Percentiles rank a stretch among this genome's conserved stretches.
phyloP scores from a whole-genome alignment of 495 filamentous ascomycete species.

The Aspergillus homomorphus region DNA sequence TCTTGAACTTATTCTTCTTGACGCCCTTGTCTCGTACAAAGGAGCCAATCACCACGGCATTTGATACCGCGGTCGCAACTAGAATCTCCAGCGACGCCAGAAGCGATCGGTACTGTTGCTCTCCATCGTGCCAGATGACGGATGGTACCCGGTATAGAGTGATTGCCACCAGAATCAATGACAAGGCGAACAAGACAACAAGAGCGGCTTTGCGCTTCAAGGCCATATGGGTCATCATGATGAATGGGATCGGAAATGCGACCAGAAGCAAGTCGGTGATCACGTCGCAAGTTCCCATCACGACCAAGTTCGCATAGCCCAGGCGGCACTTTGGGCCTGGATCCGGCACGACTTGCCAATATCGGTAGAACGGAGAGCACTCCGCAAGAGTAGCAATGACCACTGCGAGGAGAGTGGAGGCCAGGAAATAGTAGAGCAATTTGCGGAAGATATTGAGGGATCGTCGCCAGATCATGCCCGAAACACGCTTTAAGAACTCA shows the following conservation, averaged over 20 bases:
- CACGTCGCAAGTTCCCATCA: slow-evolving; percentile 82
- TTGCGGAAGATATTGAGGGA: slow-evolving; percentile 65
- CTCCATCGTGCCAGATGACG: slow-evolving; percentile 58
- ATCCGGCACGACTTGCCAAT: slow-evolving; percentile 91
- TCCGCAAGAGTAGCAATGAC: slow-evolving; percentile 78
- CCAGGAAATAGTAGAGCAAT: slow-evolving; percentile 69
- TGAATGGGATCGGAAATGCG: slow-evolving; percentile 82
- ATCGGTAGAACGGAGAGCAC: slow-evolving; percentile 78
- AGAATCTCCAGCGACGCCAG: slow-evolving; percentile 75
- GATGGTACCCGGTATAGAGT: slow-evolving; percentile 75
- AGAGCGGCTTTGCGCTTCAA: slow-evolving; percentile 64
- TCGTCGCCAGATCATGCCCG: slow-evolving; percentile 62
- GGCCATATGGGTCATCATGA: slow-evolving; percentile 68
- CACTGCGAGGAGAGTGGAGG: slow-evolving; percentile 71
- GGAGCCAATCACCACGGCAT: slow-evolving; percentile 74
- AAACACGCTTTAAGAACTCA: slow-evolving; percentile 83
- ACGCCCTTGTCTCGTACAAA: slow-evolving; percentile 76
- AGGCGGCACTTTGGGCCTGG: slow-evolving; percentile 80
- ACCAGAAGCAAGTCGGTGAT: slow-evolving; percentile 85
- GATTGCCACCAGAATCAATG: slow-evolving; percentile 67
- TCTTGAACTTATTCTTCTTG: slow-evolving; percentile 73
- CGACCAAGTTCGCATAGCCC: slow-evolving; percentile 80
- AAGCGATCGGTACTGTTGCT: slow-evolving; percentile 73
- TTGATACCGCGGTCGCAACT: slow-evolving; percentile 72
- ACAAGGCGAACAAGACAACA: slow-evolving; percentile 75